Conservation (phyloP, 2,329 filamentous ascomycete genomes). For the Cladophialophora carrionii region DNA sequence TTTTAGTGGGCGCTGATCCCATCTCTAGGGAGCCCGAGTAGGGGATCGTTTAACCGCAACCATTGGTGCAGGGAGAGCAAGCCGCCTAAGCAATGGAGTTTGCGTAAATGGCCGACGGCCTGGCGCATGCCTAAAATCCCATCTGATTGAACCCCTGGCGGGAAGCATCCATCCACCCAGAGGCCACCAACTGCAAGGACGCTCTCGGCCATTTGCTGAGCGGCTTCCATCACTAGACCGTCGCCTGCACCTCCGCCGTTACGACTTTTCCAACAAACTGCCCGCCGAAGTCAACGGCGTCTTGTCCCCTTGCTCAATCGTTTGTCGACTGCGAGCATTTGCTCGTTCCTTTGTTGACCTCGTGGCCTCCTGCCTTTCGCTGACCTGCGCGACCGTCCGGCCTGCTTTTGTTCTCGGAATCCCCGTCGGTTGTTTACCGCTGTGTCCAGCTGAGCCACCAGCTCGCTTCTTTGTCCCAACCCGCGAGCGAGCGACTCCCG, state of each 20-base stretch:
- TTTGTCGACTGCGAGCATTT: constrained; percentile 10
- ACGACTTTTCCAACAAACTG: constrained; percentile 8
- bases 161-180: constrained; percentile 7
- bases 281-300: constrained; percentile 5
- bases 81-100: constrained; percentile 16
- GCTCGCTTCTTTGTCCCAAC: constrained; percentile 18
- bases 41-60: neutral
- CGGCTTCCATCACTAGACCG: constrained; percentile 19
- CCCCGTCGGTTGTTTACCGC: constrained; percentile 18
- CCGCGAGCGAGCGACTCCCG: neutral
- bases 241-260: constrained; percentile 5
- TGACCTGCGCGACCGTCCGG: constrained; percentile 18
- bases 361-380: neutral
- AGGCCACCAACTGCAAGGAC: constrained; percentile 15
- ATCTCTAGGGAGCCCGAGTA: neutral
- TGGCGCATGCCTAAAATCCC: constrained; percentile 10
- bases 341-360: constrained; percentile 13
- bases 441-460: constrained; percentile 8
- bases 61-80: constrained; percentile 9
- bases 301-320: constrained; percentile 1
- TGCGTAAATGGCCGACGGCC: constrained; percentile 7
- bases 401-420: constrained; percentile 15
- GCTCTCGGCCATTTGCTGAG: constrained; percentile 10
- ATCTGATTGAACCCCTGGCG: constrained; percentile 21
- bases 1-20: constrained; percentile 17